Percentiles rank a stretch among this genome's conserved stretches.
phyloP scores from a whole-genome alignment of 75 land plant species.

The Cupressus sempervirens region DNA sequence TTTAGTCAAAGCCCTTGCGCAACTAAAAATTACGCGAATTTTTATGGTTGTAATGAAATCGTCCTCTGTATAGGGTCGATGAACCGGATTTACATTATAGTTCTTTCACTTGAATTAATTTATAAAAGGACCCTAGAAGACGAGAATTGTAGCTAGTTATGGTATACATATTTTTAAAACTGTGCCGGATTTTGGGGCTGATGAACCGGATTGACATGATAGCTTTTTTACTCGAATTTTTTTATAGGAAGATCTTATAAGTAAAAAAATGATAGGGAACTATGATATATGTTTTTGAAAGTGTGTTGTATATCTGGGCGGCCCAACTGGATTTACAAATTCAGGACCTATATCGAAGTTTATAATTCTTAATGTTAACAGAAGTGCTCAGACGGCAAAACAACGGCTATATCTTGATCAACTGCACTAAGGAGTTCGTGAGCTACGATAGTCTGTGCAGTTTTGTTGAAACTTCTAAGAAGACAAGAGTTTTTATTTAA shows the following conservation, averaged over 20 bases:
- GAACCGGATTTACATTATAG: background rate
- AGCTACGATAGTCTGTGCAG: too few relatives aligned
- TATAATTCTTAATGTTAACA: background rate
- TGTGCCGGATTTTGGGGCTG: background rate
- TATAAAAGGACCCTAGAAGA: background rate
- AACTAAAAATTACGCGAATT: background rate
- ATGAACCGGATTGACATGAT: background rate
- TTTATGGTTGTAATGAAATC: background rate
- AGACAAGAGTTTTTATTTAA: background rate
- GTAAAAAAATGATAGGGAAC: background rate
- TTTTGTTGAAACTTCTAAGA: background rate
- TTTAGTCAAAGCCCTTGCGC: background rate
- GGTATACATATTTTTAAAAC: background rate
- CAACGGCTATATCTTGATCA: too few relatives aligned
- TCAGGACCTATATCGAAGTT: background rate
- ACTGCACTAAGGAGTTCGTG: too few relatives aligned
- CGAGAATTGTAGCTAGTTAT: background rate
- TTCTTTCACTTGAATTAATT: background rate
- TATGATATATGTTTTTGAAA: background rate
- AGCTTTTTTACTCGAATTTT: background rate
- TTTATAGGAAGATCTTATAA: background rate
- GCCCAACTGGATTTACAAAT: background rate
- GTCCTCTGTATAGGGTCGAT: background rate
- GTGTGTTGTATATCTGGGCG: background rate
- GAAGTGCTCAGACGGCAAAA: too few relatives aligned